A percentile compares a stretch with the other conserved stretches of the same genome.
These are phyloP conservation scores for Pneumocystis sp. DNA, from an alignment of 1,139 yeast species.

Conservation along the genomic window DNA sequence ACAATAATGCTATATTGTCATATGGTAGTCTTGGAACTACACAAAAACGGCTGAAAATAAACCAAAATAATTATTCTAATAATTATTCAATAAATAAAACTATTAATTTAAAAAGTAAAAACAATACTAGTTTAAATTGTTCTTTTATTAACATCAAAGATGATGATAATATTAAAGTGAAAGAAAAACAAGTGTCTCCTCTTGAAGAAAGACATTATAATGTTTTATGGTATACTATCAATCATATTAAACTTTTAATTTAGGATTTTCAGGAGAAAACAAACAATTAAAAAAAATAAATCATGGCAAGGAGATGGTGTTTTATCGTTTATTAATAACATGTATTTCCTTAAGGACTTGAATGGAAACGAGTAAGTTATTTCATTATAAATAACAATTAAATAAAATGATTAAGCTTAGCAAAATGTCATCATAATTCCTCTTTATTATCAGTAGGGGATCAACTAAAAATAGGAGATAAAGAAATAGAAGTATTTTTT, in stretches of 20 bases:
- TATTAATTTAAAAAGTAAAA: background rate
- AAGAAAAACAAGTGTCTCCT: background rate
- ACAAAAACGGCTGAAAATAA: background rate
- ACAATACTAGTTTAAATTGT: background rate
- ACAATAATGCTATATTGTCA: background rate
- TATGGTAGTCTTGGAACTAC: background rate
- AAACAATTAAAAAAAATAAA: conserved; percentile 62
- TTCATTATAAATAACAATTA: background rate
- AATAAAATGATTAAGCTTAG: conserved; percentile 7
- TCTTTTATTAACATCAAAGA: background rate
- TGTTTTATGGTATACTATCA: background rate
- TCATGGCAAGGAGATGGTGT: conserved; percentile 93
- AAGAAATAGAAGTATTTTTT: conserved; percentile 42
- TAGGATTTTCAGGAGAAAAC: conserved; percentile 54
- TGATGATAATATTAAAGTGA: background rate
- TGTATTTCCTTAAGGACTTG: conserved; percentile 16
- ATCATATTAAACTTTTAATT: conserved; percentile 1
- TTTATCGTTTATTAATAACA: conserved; percentile 24
- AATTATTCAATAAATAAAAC: background rate
- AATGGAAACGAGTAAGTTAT: conserved; percentile 17
- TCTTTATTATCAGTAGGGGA: conserved; percentile 27
- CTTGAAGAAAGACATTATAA: background rate
- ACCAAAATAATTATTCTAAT: background rate
- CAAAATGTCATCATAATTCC: conserved; percentile 8
- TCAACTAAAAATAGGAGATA: conserved; percentile 34